Conservation (phyloP, 2,329 filamentous ascomycete genomes). For the Penicillium sp. region DNA sequence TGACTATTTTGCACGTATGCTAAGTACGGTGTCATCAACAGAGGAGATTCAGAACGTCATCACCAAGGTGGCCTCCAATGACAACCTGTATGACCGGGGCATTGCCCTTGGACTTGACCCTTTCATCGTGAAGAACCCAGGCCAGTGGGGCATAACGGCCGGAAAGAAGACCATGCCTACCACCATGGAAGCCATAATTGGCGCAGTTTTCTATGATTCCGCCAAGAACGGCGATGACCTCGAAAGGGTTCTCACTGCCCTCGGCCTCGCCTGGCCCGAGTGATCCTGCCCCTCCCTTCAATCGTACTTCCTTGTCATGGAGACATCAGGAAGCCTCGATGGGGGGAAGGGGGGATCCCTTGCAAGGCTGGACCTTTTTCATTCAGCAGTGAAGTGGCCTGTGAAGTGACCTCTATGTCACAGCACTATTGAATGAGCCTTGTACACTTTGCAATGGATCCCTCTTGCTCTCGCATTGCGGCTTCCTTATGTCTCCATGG, state of each 20-base stretch:
- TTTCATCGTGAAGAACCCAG: neutral
- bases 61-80: neutral
- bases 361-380: neutral
- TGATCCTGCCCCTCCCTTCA: neutral
- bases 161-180: neutral
- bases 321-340: neutral
- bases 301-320: neutral
- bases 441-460: neutral
- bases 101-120: neutral
- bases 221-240: neutral
- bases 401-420: neutral
- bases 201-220: neutral
- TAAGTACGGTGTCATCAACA: neutral
- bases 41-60: neutral
- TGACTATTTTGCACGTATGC: neutral
- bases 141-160: neutral
- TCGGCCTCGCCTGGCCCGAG: neutral
- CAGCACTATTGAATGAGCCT: conserved; percentile 2
- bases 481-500: neutral
- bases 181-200: neutral
- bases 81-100: neutral
- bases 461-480: neutral
- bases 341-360: neutral
- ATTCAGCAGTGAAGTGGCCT: conserved; percentile 4
- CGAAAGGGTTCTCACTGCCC: neutral